Evolutionary conservation across 805 yeast species (phyloP), one percentile per base, ranked within the genome.

Genomic region (Saccharomycopsis sp.): DNA sequence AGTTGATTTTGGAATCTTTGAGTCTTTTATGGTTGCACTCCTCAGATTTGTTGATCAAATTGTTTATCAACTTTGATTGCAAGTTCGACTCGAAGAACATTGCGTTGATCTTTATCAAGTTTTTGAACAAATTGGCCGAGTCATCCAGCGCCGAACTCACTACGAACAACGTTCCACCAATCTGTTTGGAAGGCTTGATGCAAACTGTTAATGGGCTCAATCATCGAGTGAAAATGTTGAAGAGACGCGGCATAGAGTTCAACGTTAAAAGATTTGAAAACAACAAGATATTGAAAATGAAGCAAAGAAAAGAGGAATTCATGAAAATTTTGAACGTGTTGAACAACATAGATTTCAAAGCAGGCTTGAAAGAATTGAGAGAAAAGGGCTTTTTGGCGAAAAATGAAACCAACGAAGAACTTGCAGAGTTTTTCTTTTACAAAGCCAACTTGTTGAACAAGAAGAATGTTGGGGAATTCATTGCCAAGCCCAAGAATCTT

Each of bases 121-220:
- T 80, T 34, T 66, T 92, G 40, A 77, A 94, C 40, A 73, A 80
- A 38, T 64, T 87, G 23, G 79, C 96, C 0, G 70, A 85, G 33
- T 94, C 97, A 0, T 95, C 87, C 54, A 73, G 89, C 8, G 94
- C 96, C 0, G 52, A 69, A 7, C 65, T 71, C 51, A 79, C 94
- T 0, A 83, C 95, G 0, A 84, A 82, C 30, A 80, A 74, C 52
- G 94, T 89, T 1, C 97, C 98, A 0, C 96, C 97, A 0, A 71
- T 87, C 5, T 89, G 97, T 53, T 64, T 92, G 38, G 97, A 92
- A 52, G 95, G 96, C 1, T 58, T 92, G 2, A 64, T 89, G 17
- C 70, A 83, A 2, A 76, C 81, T 42, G 65, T 88, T 31, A 72
- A 75, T 43, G 77, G 79, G 12, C 64, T 84, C 34, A 69, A 72